Evolutionary conservation across 306 rosid species (phyloP).

Genomic region (Cicer cuneatum): DNA sequence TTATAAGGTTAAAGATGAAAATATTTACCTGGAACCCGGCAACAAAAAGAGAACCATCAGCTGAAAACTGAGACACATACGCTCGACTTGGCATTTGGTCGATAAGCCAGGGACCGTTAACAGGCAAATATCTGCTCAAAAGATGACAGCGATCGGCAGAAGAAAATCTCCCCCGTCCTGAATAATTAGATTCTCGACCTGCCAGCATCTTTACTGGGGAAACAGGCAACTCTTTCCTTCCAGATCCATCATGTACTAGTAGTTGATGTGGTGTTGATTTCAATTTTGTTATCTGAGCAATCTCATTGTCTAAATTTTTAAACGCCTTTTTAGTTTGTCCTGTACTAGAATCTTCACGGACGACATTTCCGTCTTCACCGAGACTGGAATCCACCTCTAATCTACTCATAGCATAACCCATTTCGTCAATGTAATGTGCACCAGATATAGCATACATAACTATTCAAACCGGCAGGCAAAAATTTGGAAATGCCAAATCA

Average conservation of each 20-base stretch:
- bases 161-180: slow-evolving; percentile 91
- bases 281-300: slow-evolving; percentile 75
- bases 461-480: slow-evolving; percentile 45
- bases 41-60: slow-evolving; percentile 87
- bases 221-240: slow-evolving; percentile 62
- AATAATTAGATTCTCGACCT: slow-evolving; percentile 80
- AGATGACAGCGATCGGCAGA: slow-evolving; percentile 89
- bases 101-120: slow-evolving; percentile 83
- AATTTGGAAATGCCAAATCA: slow-evolving; percentile 42
- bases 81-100: slow-evolving; percentile 80
- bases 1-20: slow-evolving; percentile 13
- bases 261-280: slow-evolving; percentile 69
- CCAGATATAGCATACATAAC: slow-evolving; percentile 54
- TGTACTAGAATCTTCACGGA: slow-evolving; percentile 51
- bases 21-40: slow-evolving; percentile 86
- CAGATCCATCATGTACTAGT: slow-evolving; percentile 55
- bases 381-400: slow-evolving; percentile 61
- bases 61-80: slow-evolving; percentile 91
- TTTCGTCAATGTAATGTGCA: slow-evolving; percentile 53
- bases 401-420: slow-evolving; percentile 91
- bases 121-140: slow-evolving; percentile 87
- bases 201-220: slow-evolving; percentile 94
- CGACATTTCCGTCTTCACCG: slow-evolving; percentile 48
- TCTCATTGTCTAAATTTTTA: slow-evolving; percentile 69
- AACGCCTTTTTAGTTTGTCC: slow-evolving; percentile 46